These are phyloP conservation scores for Articulospora tetracladia DNA, from an alignment of 495 filamentous ascomycete genomes.

Conservation along the genomic window DNA sequence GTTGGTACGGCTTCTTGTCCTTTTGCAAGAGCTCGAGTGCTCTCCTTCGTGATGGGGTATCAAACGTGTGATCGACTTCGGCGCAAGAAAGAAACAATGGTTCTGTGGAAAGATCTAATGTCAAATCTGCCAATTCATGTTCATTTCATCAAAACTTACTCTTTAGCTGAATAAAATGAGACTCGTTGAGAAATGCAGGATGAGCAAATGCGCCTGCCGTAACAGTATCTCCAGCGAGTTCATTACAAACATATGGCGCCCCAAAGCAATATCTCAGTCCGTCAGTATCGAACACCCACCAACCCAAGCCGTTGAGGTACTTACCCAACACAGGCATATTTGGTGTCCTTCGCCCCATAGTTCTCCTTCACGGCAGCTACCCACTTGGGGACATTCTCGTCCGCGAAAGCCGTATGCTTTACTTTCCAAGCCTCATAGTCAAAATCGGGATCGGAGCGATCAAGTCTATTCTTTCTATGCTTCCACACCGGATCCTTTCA, in stretches of 20 bases:
- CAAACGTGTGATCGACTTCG: slow-evolving; percentile 61
- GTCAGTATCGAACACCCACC: neutral
- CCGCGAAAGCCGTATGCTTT: slow-evolving; percentile 33
- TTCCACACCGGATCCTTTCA: slow-evolving; percentile 37
- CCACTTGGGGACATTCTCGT: slow-evolving; percentile 33
- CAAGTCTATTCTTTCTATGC: slow-evolving; percentile 31
- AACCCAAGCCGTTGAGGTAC: too few relatives aligned
- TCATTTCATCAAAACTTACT: neutral
- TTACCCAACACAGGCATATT: slow-evolving; percentile 32
- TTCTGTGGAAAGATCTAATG: slow-evolving; percentile 16
- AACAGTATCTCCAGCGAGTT: slow-evolving; percentile 23
- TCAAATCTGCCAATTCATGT: slow-evolving; percentile 13
- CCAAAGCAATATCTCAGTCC: slow-evolving; percentile 36
- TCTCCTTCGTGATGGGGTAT: slow-evolving; percentile 51
- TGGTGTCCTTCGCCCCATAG: slow-evolving; percentile 29
- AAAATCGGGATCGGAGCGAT: slow-evolving; percentile 31
- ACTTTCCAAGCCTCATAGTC: slow-evolving; percentile 37
- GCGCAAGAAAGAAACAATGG: slow-evolving; percentile 27
- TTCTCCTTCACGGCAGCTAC: slow-evolving; percentile 24
- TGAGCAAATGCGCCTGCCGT: slow-evolving; percentile 39
- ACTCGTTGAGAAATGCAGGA: slow-evolving; percentile 35
- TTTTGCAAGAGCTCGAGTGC: slow-evolving; percentile 56
- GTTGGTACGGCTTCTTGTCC: slow-evolving; percentile 52
- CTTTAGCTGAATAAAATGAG: slow-evolving; percentile 31
- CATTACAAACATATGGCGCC: slow-evolving; percentile 35